Evolutionary conservation across 2,329 filamentous ascomycete genomes (phyloP).

Genomic region (Diaporthe amygdali): DNA sequence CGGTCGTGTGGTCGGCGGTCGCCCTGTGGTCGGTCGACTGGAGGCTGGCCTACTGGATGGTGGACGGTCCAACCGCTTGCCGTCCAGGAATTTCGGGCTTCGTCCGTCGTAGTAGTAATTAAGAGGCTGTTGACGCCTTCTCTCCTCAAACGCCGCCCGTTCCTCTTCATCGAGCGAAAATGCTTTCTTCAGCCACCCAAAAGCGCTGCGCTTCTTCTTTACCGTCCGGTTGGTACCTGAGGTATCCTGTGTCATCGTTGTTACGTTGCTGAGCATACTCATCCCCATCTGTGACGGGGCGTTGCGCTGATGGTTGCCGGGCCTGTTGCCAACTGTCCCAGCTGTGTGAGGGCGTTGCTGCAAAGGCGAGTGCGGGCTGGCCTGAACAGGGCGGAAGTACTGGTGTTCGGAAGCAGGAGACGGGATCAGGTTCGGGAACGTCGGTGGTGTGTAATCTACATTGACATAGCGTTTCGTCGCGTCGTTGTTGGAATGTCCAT

Average conservation of each 20-base stretch:
- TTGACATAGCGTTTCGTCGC: constrained; percentile 27
- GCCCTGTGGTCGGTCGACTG: background rate
- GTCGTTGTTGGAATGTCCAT: constrained; percentile 44
- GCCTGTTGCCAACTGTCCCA: constrained; percentile 40
- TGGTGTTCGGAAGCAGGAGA: constrained; percentile 60
- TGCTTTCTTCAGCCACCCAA: constrained; percentile 72
- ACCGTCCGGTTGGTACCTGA: constrained; percentile 46
- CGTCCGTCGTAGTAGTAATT: constrained; percentile 56
- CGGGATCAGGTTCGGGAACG: constrained; percentile 44
- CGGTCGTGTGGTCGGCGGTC: background rate
- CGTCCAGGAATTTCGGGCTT: constrained; percentile 61
- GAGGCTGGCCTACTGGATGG: background rate
- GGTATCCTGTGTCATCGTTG: constrained; percentile 50
- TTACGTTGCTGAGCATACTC: constrained; percentile 63
- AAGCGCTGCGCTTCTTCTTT: constrained; percentile 72
- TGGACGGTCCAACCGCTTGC: constrained; percentile 48
- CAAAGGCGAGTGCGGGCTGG: constrained; percentile 67
- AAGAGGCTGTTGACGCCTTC: constrained; percentile 49
- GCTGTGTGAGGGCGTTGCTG: constrained; percentile 65
- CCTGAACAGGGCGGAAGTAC: constrained; percentile 66
- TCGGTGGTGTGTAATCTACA: constrained; percentile 42
- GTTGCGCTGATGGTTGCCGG: constrained; percentile 49
- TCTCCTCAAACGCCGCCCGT: constrained; percentile 62
- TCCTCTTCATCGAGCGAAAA: constrained; percentile 71
- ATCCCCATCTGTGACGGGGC: constrained; percentile 60